phyloP scores from a whole-genome alignment of 2,329 filamentous ascomycete species.

The Fusarium tanahbumbuense region DNA sequence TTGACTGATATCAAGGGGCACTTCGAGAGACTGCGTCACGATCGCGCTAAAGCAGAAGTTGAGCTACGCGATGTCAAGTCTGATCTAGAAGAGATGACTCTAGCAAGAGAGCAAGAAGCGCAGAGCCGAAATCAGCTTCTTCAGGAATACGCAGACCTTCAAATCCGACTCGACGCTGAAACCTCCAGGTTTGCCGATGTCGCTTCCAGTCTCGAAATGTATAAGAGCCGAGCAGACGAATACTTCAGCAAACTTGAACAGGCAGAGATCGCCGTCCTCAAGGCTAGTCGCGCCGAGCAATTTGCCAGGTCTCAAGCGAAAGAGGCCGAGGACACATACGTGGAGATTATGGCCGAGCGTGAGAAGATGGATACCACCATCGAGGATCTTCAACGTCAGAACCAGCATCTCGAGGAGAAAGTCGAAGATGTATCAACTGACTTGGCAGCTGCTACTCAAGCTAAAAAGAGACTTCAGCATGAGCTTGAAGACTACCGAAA shows the following conservation, averaged over 20 bases:
- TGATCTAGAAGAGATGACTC: conserved; percentile 83
- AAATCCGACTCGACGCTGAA: conserved; percentile 92
- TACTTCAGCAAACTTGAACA: conserved; percentile 98
- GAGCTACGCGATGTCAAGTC: conserved; percentile 86
- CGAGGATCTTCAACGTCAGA: conserved; percentile 90
- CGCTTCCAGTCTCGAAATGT: conserved; percentile 83
- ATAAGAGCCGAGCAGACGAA: conserved; percentile 92
- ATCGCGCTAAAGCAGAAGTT: conserved; percentile 82
- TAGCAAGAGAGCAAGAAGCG: conserved; percentile 85
- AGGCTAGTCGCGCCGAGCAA: conserved; percentile 90
- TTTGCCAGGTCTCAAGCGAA: conserved; percentile 91
- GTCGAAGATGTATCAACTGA: conserved; percentile 93
- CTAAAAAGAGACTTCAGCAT: conserved; percentile 94
- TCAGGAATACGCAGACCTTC: conserved; percentile 91
- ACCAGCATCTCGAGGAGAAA: conserved; percentile 89
- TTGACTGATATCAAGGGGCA: conserved; percentile 87
- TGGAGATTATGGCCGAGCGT: conserved; percentile 89
- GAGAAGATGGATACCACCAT: conserved; percentile 89
- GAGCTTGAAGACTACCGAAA: conserved; percentile 97
- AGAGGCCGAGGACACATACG: conserved; percentile 92
- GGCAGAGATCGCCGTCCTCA: conserved; percentile 93
- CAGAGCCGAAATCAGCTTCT: conserved; percentile 89
- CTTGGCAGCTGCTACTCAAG: conserved; percentile 83
- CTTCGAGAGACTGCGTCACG: conserved; percentile 87
- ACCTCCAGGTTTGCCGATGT: conserved; percentile 87